Evolutionary conservation across 306 rosid genomes (phyloP).

Genomic region (Hylodesmum podocarpum): DNA sequence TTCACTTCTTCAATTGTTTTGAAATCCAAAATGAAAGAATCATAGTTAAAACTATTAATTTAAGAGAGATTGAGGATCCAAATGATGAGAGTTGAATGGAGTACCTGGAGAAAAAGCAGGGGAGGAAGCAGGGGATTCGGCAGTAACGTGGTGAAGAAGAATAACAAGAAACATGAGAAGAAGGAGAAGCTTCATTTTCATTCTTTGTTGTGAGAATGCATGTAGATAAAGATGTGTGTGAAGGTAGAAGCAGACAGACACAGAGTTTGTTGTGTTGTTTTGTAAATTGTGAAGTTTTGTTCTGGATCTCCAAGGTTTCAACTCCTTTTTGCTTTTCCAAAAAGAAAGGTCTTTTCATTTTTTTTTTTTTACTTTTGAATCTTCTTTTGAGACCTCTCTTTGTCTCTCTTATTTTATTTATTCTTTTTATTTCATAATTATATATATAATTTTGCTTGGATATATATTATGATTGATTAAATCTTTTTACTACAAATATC

Average conservation of each 20-base stretch:
- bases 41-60: background rate
- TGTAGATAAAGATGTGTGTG: conserved; percentile 22
- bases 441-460: too few relatives aligned
- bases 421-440: background rate
- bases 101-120: conserved; percentile 61
- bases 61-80: background rate
- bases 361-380: conserved; percentile 24
- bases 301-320: conserved; percentile 31
- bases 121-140: conserved; percentile 35
- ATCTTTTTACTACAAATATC: too few relatives aligned
- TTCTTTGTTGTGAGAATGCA: conserved; percentile 20
- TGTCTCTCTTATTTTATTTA: background rate
- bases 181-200: conserved; percentile 51
- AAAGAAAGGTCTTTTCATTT: background rate
- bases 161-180: conserved; percentile 23
- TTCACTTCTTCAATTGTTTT: conserved; percentile 25
- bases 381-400: background rate
- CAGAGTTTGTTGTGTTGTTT: background rate
- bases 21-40: background rate
- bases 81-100: background rate
- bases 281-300: background rate
- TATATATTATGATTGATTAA: too few relatives aligned
- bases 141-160: conserved; percentile 32
- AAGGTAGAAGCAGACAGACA: background rate
- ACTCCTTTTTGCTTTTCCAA: background rate